Conservation (phyloP, 2,329 filamentous ascomycete genomes). For the Calonectria hongkongensis region DNA sequence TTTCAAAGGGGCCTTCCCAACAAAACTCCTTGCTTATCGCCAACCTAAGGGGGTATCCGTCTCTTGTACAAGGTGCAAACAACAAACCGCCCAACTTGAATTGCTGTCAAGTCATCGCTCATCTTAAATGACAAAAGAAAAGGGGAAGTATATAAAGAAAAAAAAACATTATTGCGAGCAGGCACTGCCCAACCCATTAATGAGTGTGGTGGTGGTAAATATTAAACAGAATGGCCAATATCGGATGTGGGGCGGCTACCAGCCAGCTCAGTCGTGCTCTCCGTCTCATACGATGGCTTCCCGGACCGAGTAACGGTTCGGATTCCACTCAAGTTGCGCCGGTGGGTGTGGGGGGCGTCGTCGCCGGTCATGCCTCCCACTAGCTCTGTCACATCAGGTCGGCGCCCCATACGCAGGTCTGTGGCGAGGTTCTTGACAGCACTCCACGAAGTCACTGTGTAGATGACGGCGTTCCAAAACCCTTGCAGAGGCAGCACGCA, state of each 20-base stretch:
- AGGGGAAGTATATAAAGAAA: background rate
- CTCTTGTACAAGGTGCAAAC: slow-evolving; percentile 20
- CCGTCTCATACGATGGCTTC: slow-evolving; percentile 65
- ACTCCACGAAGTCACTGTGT: slow-evolving; percentile 80
- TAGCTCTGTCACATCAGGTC: slow-evolving; percentile 60
- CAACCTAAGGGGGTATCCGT: slow-evolving; percentile 15
- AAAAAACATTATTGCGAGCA: background rate
- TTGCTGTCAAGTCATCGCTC: slow-evolving; percentile 24
- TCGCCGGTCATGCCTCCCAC: slow-evolving; percentile 50
- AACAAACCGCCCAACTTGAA: slow-evolving; percentile 16
- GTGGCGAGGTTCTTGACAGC: slow-evolving; percentile 72
- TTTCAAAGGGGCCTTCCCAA: slow-evolving; percentile 16
- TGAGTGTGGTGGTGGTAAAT: background rate
- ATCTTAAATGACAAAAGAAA: slow-evolving; percentile 13
- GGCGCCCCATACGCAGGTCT: slow-evolving; percentile 58
- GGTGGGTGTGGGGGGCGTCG: slow-evolving; percentile 39
- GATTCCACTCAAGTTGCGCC: slow-evolving; percentile 56
- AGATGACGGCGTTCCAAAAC: slow-evolving; percentile 90
- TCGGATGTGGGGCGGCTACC: slow-evolving; percentile 62
- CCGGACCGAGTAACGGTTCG: slow-evolving; percentile 55
- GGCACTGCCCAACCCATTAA: slow-evolving; percentile 19
- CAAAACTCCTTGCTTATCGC: slow-evolving; percentile 24
- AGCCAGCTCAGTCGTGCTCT: slow-evolving; percentile 72
- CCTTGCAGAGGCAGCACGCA: slow-evolving; percentile 88
- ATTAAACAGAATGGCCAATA: slow-evolving; percentile 48